Conservation (phyloP, 116 monocot species). For the Iris pallida region DNA sequence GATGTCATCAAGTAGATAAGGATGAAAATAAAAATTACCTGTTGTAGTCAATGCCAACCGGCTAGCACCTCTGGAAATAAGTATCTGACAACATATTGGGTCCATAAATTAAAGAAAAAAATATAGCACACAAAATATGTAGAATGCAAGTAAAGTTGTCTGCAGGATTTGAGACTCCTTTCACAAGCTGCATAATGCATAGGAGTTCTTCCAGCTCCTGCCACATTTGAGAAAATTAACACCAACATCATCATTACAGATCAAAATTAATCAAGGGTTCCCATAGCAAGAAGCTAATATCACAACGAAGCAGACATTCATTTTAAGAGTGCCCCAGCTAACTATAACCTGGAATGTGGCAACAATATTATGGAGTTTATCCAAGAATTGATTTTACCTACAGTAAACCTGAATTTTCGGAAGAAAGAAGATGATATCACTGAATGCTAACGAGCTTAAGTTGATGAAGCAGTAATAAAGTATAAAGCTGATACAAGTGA, state of each 20-base stretch:
- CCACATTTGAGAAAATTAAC: not conserved
- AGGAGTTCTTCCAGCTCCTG: slow-evolving; percentile 90
- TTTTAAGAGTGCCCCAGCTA: too few species aligned
- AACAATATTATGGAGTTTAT: too few species aligned
- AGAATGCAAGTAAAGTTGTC: slow-evolving; percentile 25
- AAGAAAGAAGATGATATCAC: too few species aligned
- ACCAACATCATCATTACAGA: not conserved
- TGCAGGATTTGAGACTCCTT: slow-evolving; percentile 79
- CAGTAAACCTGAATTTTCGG: too few species aligned
- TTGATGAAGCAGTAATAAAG: too few species aligned
- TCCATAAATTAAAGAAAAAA: not conserved
- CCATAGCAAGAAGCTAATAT: not conserved
- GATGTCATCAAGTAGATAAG: too few species aligned
- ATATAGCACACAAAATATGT: slow-evolving; percentile 12
- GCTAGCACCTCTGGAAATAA: slow-evolving; percentile 80
- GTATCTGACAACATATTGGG: slow-evolving; percentile 38
- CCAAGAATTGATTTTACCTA: too few species aligned
- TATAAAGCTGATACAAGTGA: too few species aligned
- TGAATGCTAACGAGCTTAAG: too few species aligned
- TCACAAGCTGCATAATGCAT: slow-evolving; percentile 96
- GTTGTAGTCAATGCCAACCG: slow-evolving; percentile 72
- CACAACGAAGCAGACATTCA: too few species aligned
- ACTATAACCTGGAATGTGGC: too few species aligned
- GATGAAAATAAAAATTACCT: slow-evolving; percentile 40
- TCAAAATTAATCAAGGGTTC: not conserved